Base-by-base conservation (phyloP, 306 rosid genomes). In the Trifolium dubium region DNA sequence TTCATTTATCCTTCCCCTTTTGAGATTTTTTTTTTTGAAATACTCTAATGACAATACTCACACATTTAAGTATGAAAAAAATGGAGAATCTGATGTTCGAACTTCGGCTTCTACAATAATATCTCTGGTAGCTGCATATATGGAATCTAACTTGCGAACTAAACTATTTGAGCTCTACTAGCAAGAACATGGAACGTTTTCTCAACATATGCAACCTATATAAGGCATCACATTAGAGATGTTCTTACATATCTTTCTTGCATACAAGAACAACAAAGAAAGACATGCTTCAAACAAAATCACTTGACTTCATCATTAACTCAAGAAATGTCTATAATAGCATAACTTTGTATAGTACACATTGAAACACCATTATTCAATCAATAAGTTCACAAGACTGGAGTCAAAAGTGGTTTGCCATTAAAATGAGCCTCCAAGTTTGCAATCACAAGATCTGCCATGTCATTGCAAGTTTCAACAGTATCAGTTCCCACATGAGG, bases 401-500 rank as follows among this genome's bases (percentile, higher is more conserved):
- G 89, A 73, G 84, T 84, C 74, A 86, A 43, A 30, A 88, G 87
- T 40, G 89, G 90, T 46, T 83, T 56, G 32, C 81, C 74, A 43
- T 50, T 79, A 76, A 88, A 88, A 54, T 84, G 82, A 1, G 93
- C 90, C 78, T 80, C 95, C 54, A 91, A 79, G 83, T 89, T 91
- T 19, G 72, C 67, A 68, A 89, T 43, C 28, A 91, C 92, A 64
- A 89, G 89, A 37, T 86, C 91, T 2, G 87, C 87, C 97, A 91
- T 91, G 2, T 75, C 88, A 4, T 19, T 74, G 75, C 86, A n/a
- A 62, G 95, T 89, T 77, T 91, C 89, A 1, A 78, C 54, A 2
- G 92, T 87, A 72, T 83, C 97, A 34, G 79, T 84, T 10, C 87
- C 97, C 2, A 87, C 78, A 51, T 87, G 97, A 77, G 97, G 87